phyloP scores from a whole-genome alignment of 176 grass and related monocot genomes.

The Stipa capillata region DNA sequence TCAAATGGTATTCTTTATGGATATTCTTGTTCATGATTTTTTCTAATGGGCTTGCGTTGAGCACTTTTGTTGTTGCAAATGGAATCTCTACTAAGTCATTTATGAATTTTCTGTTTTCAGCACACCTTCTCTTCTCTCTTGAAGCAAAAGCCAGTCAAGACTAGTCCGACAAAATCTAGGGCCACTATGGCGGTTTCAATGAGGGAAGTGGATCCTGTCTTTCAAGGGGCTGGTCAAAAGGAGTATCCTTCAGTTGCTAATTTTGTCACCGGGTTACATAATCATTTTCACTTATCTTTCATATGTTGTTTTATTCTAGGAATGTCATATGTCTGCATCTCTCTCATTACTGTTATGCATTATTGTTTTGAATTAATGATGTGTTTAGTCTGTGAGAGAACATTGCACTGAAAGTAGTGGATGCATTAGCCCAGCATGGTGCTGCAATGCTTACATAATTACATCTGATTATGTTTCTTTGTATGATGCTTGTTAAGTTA shows the following conservation, averaged over 20 bases:
- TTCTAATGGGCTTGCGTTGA: not conserved
- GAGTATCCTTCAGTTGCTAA: slow-evolving; percentile 65
- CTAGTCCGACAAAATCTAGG: slow-evolving; percentile 44
- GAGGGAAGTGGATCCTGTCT: slow-evolving; percentile 80
- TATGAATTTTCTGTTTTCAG: slow-evolving; percentile 32
- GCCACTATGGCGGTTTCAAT: slow-evolving; percentile 76
- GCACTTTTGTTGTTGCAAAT: slow-evolving; percentile 1
- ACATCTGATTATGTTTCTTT: not conserved
- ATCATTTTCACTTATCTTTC: not conserved
- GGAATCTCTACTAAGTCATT: not conserved
- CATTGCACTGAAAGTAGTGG: not conserved
- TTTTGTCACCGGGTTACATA: slow-evolving; percentile 11
- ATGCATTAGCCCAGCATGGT: not conserved
- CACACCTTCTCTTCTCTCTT: slow-evolving; percentile 67
- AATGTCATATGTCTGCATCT: not conserved
- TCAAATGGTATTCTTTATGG: not conserved
- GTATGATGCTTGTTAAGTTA: not conserved
- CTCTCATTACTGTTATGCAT: not conserved
- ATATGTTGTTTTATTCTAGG: not conserved
- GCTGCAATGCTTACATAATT: not conserved
- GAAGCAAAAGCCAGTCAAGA: slow-evolving; percentile 63
- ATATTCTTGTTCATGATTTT: not conserved
- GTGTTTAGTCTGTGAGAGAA: not conserved
- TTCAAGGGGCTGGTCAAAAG: slow-evolving; percentile 86
- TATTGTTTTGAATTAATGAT: not conserved